A percentile compares a stretch with the other conserved stretches of the same genome.
phyloP scores from a whole-genome alignment of 2,329 filamentous ascomycete species.

The Hypoxylon sp. region DNA sequence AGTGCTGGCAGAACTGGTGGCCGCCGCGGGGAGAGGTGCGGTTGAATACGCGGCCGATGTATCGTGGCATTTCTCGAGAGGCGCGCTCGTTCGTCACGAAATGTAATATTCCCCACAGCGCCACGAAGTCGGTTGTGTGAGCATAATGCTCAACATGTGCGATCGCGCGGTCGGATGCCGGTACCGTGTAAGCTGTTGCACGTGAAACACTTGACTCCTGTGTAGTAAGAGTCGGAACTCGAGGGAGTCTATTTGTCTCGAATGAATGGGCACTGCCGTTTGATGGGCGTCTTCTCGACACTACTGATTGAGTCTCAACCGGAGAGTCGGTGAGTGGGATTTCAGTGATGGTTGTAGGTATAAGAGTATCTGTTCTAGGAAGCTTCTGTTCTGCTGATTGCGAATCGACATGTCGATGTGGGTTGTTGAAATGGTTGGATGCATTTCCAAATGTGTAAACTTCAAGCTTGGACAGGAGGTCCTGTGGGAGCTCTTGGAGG shows the following conservation, averaged over 20 bases:
- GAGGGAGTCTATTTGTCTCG: slow-evolving; percentile 37
- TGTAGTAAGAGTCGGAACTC: slow-evolving; percentile 48
- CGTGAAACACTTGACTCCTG: slow-evolving; percentile 22
- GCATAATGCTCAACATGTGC: slow-evolving; percentile 83
- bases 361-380: slow-evolving; percentile 45
- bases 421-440: slow-evolving; percentile 85
- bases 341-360: slow-evolving; percentile 49
- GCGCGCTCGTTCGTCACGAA: slow-evolving; percentile 62
- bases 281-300: slow-evolving; percentile 25
- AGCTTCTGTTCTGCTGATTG: slow-evolving; percentile 52
- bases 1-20: slow-evolving; percentile 69
- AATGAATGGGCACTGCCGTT: slow-evolving; percentile 23
- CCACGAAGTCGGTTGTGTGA: slow-evolving; percentile 77
- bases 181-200: slow-evolving; percentile 29
- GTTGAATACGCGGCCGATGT: slow-evolving; percentile 69
- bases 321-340: slow-evolving; percentile 45
- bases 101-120: slow-evolving; percentile 76
- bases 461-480: slow-evolving; percentile 73
- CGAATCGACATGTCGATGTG: slow-evolving; percentile 61
- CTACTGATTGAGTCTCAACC: slow-evolving; percentile 36
- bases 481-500: slow-evolving; percentile 73
- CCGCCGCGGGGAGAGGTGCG: slow-evolving; percentile 60
- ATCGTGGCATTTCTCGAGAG: slow-evolving; percentile 62
- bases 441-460: slow-evolving; percentile 82
- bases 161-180: slow-evolving; percentile 62